These are phyloP conservation scores for Populus tremula DNA, from an alignment of 345 rosid species.

Conservation along the genomic window DNA sequence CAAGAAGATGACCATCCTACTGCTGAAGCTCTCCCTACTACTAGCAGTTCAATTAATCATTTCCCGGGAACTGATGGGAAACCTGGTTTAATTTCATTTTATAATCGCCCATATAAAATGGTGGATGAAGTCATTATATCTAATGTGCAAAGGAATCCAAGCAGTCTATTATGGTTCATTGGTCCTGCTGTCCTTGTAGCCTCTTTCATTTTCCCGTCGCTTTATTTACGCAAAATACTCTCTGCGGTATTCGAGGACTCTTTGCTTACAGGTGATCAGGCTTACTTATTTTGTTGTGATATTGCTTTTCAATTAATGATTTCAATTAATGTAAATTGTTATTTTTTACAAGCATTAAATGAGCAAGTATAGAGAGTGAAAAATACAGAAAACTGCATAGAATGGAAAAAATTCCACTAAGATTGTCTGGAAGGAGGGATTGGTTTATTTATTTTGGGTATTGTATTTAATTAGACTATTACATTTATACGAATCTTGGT, in stretches of 20 bases:
- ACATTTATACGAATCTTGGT: background rate
- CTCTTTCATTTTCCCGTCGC: conserved; percentile 83
- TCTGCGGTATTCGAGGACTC: conserved; percentile 91
- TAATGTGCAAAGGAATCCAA: conserved; percentile 39
- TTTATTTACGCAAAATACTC: conserved; percentile 70
- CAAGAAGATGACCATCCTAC: conserved; percentile 26
- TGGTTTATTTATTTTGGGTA: background rate
- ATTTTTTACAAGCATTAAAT: background rate
- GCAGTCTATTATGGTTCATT: conserved; percentile 64
- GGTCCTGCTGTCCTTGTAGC: conserved; percentile 92
- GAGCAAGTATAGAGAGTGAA: background rate
- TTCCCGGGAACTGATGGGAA: conserved; percentile 58
- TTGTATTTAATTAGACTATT: background rate
- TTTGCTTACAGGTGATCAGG: conserved; percentile 67
- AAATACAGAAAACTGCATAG: background rate
- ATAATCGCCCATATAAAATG: conserved; percentile 47
- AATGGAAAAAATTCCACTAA: background rate
- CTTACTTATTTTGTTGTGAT: background rate
- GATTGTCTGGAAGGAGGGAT: background rate
- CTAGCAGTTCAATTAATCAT: conserved; percentile 34
- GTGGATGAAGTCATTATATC: conserved; percentile 31
- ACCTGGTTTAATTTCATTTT: conserved; percentile 79
- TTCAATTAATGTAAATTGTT: background rate
- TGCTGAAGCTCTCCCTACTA: conserved; percentile 37
- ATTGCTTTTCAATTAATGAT: background rate